Evolutionary conservation across 176 grass and related monocot genomes (phyloP).

Genomic region (Musa acuminata): DNA sequence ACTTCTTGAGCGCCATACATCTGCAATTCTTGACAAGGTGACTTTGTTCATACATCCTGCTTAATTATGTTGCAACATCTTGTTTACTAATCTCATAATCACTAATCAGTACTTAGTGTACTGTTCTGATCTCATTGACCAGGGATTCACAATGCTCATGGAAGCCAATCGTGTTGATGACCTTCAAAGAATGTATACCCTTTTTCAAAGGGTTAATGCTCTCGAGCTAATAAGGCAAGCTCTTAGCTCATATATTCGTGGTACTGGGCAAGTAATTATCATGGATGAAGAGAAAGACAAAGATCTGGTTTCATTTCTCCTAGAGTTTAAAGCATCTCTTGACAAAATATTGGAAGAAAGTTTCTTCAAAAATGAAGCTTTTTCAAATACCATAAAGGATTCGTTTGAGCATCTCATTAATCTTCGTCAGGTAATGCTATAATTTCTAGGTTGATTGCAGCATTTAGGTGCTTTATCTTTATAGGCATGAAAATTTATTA

Average conservation of each 20-base stretch:
- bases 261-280: slow-evolving; percentile 72
- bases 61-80: not conserved
- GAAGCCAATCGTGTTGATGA: slow-evolving; percentile 86
- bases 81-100: not conserved
- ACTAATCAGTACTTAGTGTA: slow-evolving; percentile 4
- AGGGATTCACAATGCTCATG: slow-evolving; percentile 96
- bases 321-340: slow-evolving; percentile 92
- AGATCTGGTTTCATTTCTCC: slow-evolving; percentile 85
- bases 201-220: slow-evolving; percentile 97
- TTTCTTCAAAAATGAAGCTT: slow-evolving; percentile 85
- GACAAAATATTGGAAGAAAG: slow-evolving; percentile 97
- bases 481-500: no score
- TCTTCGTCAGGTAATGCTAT: slow-evolving; percentile 70
- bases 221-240: slow-evolving; percentile 78
- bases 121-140: slow-evolving; percentile 11
- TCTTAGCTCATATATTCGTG: slow-evolving; percentile 81
- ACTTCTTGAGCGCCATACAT: slow-evolving; percentile 74
- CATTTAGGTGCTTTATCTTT: no score
- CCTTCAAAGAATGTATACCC: slow-evolving; percentile 72
- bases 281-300: slow-evolving; percentile 97
- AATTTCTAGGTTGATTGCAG: slow-evolving; percentile 6
- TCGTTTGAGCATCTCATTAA: slow-evolving; percentile 99
- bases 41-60: not conserved
- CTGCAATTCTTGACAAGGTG: slow-evolving; percentile 96
- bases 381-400: slow-evolving; percentile 96